phyloP scores from a whole-genome alignment of 2,329 filamentous ascomycete genomes.

The Arthrobotrys sinensis region DNA sequence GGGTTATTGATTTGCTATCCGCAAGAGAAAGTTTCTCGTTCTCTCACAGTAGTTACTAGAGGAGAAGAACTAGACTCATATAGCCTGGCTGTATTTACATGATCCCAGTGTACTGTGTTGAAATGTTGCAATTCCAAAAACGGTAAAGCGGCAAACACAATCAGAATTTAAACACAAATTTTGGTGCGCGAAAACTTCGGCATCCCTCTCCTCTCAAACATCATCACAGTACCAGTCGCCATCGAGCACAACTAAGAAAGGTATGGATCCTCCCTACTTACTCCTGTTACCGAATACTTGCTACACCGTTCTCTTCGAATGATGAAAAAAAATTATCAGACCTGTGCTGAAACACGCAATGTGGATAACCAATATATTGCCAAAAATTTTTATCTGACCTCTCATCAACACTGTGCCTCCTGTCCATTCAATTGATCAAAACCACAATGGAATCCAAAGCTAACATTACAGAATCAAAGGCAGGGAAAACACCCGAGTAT shows the following conservation, averaged over 20 bases:
- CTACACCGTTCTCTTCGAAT: constrained; percentile 12
- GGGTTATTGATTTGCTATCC: too few relatives aligned
- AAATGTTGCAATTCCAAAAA: constrained; percentile 12
- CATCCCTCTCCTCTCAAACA: neutral
- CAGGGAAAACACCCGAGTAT: neutral
- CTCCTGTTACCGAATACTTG: neutral
- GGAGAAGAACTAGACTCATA: neutral
- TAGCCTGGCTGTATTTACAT: neutral
- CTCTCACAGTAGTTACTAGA: too few relatives aligned
- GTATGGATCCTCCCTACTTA: constrained; percentile 4
- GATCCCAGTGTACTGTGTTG: constrained; percentile 8
- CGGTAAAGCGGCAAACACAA: constrained; percentile 7
- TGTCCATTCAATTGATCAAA: constrained; percentile 11
- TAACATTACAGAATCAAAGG: constrained; percentile 26
- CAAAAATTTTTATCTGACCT: constrained; percentile 58
- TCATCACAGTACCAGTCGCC: neutral
- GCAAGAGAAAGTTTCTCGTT: neutral
- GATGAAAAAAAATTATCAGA: constrained; percentile 61
- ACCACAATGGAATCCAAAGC: constrained; percentile 13
- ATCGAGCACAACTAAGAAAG: neutral
- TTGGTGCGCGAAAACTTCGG: constrained; percentile 4
- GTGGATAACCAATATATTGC: constrained; percentile 61
- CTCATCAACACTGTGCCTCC: constrained; percentile 3
- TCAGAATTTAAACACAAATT: constrained; percentile 32
- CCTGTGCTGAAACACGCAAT: constrained; percentile 60